Base-by-base conservation (phyloP, 108 stramenopile genomes). In the Cyclotella cryptica region DNA sequence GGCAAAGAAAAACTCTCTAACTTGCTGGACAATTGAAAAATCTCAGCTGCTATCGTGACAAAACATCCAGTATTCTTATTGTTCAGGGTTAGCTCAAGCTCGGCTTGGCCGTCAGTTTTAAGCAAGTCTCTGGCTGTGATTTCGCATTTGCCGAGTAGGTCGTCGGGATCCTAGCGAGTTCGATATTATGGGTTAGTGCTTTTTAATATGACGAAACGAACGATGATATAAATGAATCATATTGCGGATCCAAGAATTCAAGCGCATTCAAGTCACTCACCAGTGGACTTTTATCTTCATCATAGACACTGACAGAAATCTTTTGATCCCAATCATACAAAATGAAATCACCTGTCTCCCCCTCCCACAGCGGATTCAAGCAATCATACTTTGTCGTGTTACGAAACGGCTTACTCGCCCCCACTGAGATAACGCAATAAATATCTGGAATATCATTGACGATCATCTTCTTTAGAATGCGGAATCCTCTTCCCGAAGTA, bases 361-460 rank as follows among this genome's bases (percentile, higher is more conserved):
- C 51, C 17, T 72, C 64, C 92, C 92, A 92, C 22, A 60, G 49
- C 6, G 92, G 92, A 22, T 55, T 57, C 43, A 84, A 47, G 46
- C 68, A 83, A 65, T 92, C 81, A 26, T 71, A 51, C 17, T 84
- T 52, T 52, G 84, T 84, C 13, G 42, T 68, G 3, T 86, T 90
- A 49, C 77, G 65, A 74, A 77, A 83, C 61, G 73, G 53, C 1
- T 69, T 18, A 19, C 43, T 53, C 24, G 65, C 77, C 18, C 89
- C 87, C 22, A 92, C 43, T 22, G 71, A 67, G n/a, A 88, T 59
- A 8, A 75, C 76, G 35, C 80, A 71, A 55, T 87, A 92, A 6
- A 87, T 74, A 73, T 92, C 92, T 17, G 92, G 92, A 62, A 92
- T 77, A 54, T 92, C 92, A 35, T 82, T 86, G 3, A 79, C 46